phyloP scores from a whole-genome alignment of 495 filamentous ascomycete species.

The Parathielavia appendiculata region DNA sequence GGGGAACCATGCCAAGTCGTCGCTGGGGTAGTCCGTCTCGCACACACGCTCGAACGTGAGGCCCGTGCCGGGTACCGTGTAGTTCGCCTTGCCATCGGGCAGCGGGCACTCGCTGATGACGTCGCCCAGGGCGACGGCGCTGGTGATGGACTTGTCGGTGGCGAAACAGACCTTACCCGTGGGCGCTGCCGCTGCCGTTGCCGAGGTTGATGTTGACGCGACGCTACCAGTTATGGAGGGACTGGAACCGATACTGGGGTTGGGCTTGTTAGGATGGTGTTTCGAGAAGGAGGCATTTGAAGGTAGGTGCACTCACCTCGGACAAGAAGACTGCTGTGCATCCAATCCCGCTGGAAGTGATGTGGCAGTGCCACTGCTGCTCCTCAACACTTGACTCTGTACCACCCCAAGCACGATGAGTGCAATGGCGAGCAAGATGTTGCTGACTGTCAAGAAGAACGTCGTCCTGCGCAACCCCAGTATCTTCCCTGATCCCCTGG shows the following conservation, averaged over 20 bases:
- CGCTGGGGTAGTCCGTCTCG: conserved; percentile 4
- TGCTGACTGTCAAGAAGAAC: conserved; percentile 9
- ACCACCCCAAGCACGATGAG: conserved; percentile 11
- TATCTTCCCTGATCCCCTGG: not conserved
- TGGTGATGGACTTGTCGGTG: not conserved
- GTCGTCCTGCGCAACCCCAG: conserved; percentile 12
- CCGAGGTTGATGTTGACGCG: not conserved
- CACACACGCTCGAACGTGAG: conserved; percentile 13
- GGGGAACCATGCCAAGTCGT: conserved; percentile 15
- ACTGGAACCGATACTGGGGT: not conserved
- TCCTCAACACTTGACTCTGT: conserved; percentile 1
- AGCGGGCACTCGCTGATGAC: conserved; percentile 4
- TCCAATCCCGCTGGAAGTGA: not conserved
- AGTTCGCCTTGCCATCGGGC: not conserved
- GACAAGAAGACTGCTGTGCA: not conserved
- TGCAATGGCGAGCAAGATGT: conserved; percentile 7
- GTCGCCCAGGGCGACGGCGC: not conserved
- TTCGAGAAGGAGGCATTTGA: no score
- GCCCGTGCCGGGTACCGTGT: conserved; percentile 16
- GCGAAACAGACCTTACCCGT: conserved; percentile 6
- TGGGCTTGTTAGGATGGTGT: not conserved
- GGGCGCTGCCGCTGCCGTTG: not conserved
- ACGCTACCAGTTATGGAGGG: no score
- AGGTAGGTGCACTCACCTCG: not conserved
- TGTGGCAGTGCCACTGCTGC: not conserved